phyloP scores from a whole-genome alignment of 2,329 filamentous ascomycete species.

The Annulohypoxylon truncatum region DNA sequence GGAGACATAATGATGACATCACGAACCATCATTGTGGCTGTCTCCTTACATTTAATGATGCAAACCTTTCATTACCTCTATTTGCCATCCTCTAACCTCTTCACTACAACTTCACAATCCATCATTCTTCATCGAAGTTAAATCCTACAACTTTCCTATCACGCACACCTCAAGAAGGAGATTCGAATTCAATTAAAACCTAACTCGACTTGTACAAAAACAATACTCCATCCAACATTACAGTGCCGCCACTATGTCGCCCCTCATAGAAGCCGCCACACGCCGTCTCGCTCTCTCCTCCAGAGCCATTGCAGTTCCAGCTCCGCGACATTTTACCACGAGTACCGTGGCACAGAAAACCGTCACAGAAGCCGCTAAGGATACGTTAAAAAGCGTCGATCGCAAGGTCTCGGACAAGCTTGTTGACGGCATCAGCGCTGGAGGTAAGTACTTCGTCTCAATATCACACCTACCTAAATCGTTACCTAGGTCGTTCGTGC shows the following conservation, averaged over 20 bases:
- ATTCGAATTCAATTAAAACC: neutral
- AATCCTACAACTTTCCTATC: neutral
- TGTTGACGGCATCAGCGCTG: slow-evolving; percentile 69
- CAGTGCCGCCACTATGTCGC: slow-evolving; percentile 59
- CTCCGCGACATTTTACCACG: slow-evolving; percentile 64
- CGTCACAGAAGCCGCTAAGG: slow-evolving; percentile 67
- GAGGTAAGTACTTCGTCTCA: slow-evolving; percentile 57
- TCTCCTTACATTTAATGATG: slow-evolving; percentile 10
- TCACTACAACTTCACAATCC: neutral
- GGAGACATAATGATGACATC: slow-evolving; percentile 37
- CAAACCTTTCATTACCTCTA: neutral
- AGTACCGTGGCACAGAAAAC: slow-evolving; percentile 59
- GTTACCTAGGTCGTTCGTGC: neutral
- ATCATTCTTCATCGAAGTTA: neutral
- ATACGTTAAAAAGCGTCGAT: slow-evolving; percentile 69
- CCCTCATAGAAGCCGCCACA: slow-evolving; percentile 60
- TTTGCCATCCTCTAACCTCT: neutral
- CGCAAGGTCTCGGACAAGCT: slow-evolving; percentile 70
- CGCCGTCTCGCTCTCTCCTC: slow-evolving; percentile 57
- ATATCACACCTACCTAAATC: too few relatives aligned
- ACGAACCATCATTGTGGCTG: slow-evolving; percentile 28
- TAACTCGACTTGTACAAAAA: neutral
- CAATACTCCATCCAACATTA: neutral
- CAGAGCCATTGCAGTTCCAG: slow-evolving; percentile 53
- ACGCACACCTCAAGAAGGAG: neutral